Percentiles rank a stretch among this genome's conserved stretches.
phyloP scores from a whole-genome alignment of 805 yeast genomes.

The Wickerhamomyces pijperi region DNA sequence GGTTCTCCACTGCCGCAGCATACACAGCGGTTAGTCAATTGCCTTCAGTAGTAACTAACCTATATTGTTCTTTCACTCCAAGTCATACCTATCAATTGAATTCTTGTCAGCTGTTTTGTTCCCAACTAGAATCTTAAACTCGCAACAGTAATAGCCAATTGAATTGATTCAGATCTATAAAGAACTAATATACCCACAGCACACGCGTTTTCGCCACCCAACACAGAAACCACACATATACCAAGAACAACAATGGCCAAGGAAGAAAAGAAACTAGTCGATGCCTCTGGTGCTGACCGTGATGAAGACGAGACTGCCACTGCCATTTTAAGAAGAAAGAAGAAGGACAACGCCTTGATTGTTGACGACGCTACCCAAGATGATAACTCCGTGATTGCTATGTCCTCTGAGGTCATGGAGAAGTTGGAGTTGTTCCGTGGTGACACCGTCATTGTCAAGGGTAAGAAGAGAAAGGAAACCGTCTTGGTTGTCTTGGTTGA shows the following conservation, averaged over 20 bases:
- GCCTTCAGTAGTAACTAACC: too few species aligned
- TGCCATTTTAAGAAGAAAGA: constrained; percentile 92
- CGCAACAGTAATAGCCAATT: background rate
- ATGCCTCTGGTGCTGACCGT: constrained; percentile 56
- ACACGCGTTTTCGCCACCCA: background rate
- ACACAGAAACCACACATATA: constrained; percentile 1
- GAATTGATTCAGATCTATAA: background rate
- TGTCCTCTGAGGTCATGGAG: constrained; percentile 94
- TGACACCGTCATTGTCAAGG: constrained; percentile 93
- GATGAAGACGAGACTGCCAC: constrained; percentile 79
- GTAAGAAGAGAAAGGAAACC: constrained; percentile 96
- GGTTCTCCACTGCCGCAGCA: too few species aligned
- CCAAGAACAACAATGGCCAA: constrained; percentile 10
- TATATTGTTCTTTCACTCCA: too few species aligned
- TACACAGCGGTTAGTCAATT: too few species aligned
- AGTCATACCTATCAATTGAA: too few species aligned
- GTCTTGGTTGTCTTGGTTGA: constrained; percentile 92
- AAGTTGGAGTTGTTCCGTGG: constrained; percentile 91
- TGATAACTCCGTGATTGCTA: constrained; percentile 92
- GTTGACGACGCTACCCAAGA: constrained; percentile 97
- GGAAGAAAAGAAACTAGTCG: constrained; percentile 36
- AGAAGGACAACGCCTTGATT: constrained; percentile 86
- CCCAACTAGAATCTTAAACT: too few species aligned
- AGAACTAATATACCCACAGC: background rate
- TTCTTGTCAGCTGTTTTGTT: too few species aligned